Conservation (phyloP, 495 filamentous ascomycete species). For the Pseudomonodictys pantanalensis region DNA sequence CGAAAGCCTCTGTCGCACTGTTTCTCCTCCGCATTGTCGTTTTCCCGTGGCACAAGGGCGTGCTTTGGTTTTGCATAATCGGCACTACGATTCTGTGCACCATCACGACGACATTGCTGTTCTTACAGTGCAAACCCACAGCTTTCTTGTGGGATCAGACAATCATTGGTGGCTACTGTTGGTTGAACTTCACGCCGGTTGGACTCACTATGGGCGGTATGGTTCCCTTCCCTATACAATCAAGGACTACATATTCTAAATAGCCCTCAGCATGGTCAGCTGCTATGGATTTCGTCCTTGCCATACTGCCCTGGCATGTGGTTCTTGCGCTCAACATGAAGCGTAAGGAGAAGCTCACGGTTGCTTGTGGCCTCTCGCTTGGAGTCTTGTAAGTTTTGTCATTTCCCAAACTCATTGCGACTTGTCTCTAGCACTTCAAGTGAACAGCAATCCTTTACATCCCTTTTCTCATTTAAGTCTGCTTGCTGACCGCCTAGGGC, state of each 20-base stretch:
- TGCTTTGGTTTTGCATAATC: conserved; percentile 23
- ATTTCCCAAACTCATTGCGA: too few relatives aligned
- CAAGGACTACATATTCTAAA: background rate
- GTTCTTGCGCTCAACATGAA: conserved; percentile 18
- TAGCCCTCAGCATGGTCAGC: conserved; percentile 12
- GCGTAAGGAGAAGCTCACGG: conserved; percentile 19
- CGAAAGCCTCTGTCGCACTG: conserved; percentile 14
- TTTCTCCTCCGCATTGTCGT: conserved; percentile 20
- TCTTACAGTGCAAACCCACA: conserved; percentile 8
- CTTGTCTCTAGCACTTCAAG: too few relatives aligned
- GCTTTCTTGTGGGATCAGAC: conserved; percentile 16
- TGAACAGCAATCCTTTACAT: too few relatives aligned
- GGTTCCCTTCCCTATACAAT: background rate
- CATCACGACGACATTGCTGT: conserved; percentile 14
- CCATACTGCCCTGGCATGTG: conserved; percentile 16
- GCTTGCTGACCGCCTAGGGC: background rate
- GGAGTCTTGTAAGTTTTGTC: too few relatives aligned
- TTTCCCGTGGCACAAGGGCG: conserved; percentile 2
- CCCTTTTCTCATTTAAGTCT: background rate
- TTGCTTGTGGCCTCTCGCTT: conserved; percentile 11
- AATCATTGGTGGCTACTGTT: conserved; percentile 15
- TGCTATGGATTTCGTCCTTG: conserved; percentile 21
- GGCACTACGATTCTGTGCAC: conserved; percentile 7
- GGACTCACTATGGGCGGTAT: conserved; percentile 14
- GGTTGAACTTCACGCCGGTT: conserved; percentile 17